Percentiles rank a stretch among this genome's conserved stretches.
Evolutionary conservation across 345 rosid species (phyloP).

Genomic region (Firmiana major): DNA sequence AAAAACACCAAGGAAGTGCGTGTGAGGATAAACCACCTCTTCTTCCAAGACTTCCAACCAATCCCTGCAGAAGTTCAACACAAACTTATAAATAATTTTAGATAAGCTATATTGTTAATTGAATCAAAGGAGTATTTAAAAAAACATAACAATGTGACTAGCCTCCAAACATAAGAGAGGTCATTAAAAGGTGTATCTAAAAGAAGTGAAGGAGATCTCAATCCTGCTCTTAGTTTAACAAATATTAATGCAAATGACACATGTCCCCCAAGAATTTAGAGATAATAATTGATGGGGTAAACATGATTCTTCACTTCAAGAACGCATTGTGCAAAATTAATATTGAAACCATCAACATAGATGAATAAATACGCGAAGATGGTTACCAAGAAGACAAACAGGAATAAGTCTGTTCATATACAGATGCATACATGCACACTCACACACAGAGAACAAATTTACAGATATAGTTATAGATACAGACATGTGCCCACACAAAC

Average conservation of each 20-base stretch:
- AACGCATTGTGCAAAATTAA: background rate
- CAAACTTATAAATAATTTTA: background rate
- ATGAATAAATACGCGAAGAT: background rate
- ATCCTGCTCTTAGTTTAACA: background rate
- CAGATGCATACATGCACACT: background rate
- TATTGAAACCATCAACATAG: background rate
- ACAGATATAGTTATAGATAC: background rate
- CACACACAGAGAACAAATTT: background rate
- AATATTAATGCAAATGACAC: background rate
- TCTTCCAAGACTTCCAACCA: conserved; percentile 99
- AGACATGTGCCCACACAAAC: background rate
- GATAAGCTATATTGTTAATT: background rate
- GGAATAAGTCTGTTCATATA: background rate
- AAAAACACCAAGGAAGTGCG: conserved; percentile 98
- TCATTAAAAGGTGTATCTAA: too few species aligned
- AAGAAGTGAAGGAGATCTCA: background rate
- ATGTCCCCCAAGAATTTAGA: background rate
- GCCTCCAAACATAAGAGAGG: background rate
- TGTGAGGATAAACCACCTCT: conserved; percentile 97
- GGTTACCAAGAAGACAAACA: conserved; percentile 1
- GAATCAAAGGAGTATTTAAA: conserved; percentile 8
- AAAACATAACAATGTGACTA: background rate
- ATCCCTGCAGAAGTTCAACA: conserved; percentile 55
- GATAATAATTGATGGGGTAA: background rate
- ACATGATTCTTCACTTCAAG: conserved; percentile 8